Base-by-base conservation (phyloP, 2,329 filamentous ascomycete genomes). In the Elsinoe ampelina region DNA sequence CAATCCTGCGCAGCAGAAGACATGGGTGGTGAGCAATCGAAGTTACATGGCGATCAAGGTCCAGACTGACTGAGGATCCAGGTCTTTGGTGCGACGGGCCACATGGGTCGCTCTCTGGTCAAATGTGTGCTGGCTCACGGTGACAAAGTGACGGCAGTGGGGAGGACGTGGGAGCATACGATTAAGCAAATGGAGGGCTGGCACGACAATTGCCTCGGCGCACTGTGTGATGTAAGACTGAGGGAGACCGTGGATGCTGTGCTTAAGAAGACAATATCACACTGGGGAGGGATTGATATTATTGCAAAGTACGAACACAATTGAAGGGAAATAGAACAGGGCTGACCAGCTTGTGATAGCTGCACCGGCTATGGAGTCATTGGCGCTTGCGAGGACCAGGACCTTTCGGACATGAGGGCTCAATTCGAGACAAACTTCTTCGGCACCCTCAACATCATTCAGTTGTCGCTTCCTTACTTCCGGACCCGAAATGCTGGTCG, bases 371-470 rank as follows among this genome's bases (percentile, higher is more conserved):
- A 95, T 72, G 92, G 91, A 55, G 90, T 98, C 55, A 95, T 97
- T 63, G 92, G 89, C 26, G 85, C 92, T 1, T 96, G 91, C 71
- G 93, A 97, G 72, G 93, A 97, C 72, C 93, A 97, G 73, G 90
- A 96, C 70, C 89, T 95, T 68, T 85, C 90, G 70, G 93, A 97
- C 68, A 81, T 97, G 63, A 87, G 90, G 58, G 92, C 95, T 66
- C 93, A 97, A 71, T 96, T 97, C 73, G 89, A 95, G 76, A 96
- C 91, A 19, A 98, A 98, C 71, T 95, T 96, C 71, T 92, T 95
- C 78, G 93, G 93, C 55, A 95, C 90, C 0, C 73, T 97, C 59
- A 87, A 97, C 72, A 95, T 98, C 64, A 86, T 97, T 58, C 90
- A 96, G 69, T 76, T 88, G 17, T 91, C 87, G 1, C 75, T 97